Percentiles rank a stretch among this genome's conserved stretches.
phyloP scores from a whole-genome alignment of 805 yeast genomes.

The Brettanomyces bruxellensis region DNA sequence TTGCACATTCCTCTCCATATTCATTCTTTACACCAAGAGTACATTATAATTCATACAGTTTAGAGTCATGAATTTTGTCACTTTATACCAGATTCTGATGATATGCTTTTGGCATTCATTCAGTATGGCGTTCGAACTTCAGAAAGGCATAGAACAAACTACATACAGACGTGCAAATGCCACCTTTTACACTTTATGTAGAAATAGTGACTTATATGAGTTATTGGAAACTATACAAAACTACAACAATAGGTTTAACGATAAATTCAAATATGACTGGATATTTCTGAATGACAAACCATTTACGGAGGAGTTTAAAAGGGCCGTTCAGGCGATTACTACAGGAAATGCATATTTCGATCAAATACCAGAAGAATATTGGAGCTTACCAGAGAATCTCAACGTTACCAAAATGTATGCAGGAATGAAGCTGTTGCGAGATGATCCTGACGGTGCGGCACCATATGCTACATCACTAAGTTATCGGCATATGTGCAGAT shows the following conservation, averaged over 20 bases:
- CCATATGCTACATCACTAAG: constrained; percentile 57
- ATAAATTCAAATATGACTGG: constrained; percentile 63
- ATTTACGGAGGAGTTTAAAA: constrained; percentile 48
- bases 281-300: constrained; percentile 65
- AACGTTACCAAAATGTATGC: constrained; percentile 11
- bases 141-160: no score
- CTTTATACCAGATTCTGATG: no score
- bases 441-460: constrained; percentile 29
- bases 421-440: constrained; percentile 9
- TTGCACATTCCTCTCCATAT: no score
- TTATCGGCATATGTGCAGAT: constrained; percentile 85
- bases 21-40: no score
- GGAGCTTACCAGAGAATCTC: constrained; percentile 53
- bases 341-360: constrained; percentile 61
- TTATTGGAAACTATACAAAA: constrained; percentile 51
- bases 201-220: constrained; percentile 53
- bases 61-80: no score
- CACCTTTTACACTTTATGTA: constrained; percentile 59
- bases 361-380: constrained; percentile 46
- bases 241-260: constrained; percentile 61
- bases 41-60: no score
- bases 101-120: no score
- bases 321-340: constrained; percentile 37
- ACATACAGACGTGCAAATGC: constrained; percentile 32
- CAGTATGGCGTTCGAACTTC: no score